These are phyloP conservation scores for Aurantiochytrium sp. DNA, from an alignment of 108 stramenopile genomes.

Conservation along the genomic window DNA sequence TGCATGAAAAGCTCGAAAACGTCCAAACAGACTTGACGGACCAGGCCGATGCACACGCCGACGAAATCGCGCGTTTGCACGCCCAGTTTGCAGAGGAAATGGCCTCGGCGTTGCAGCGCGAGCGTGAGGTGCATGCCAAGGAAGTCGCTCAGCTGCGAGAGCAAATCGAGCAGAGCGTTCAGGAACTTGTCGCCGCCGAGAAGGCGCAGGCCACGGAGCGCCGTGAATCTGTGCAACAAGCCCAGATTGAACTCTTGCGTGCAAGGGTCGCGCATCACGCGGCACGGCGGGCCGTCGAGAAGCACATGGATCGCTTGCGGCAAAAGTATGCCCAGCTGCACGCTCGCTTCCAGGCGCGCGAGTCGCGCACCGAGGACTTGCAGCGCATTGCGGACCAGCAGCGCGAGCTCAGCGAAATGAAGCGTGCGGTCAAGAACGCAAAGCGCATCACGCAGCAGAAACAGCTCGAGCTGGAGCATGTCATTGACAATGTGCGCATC, in stretches of 20 bases:
- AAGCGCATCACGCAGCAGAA: background rate
- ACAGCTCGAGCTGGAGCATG: conserved; percentile 17
- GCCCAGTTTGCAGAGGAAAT: background rate
- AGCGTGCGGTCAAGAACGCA: background rate
- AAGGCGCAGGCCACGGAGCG: background rate
- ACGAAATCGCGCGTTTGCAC: background rate
- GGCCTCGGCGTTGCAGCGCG: background rate
- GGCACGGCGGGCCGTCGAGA: background rate
- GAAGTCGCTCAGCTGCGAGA: background rate
- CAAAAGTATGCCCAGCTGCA: background rate
- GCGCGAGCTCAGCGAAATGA: background rate
- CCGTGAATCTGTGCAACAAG: background rate
- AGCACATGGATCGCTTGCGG: background rate
- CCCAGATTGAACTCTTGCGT: background rate
- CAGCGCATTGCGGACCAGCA: background rate
- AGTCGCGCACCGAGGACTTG: background rate
- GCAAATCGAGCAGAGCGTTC: background rate
- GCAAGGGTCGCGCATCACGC: background rate
- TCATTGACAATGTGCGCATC: background rate
- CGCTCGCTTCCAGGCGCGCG: background rate
- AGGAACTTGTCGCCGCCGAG: background rate
- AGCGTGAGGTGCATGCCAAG: background rate
- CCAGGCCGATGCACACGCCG: background rate
- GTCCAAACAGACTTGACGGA: background rate
- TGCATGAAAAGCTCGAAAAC: background rate